Evolutionary conservation across 768 basidiomycete genomes (phyloP).

Genomic region (Rhodotorula toruloides): DNA sequence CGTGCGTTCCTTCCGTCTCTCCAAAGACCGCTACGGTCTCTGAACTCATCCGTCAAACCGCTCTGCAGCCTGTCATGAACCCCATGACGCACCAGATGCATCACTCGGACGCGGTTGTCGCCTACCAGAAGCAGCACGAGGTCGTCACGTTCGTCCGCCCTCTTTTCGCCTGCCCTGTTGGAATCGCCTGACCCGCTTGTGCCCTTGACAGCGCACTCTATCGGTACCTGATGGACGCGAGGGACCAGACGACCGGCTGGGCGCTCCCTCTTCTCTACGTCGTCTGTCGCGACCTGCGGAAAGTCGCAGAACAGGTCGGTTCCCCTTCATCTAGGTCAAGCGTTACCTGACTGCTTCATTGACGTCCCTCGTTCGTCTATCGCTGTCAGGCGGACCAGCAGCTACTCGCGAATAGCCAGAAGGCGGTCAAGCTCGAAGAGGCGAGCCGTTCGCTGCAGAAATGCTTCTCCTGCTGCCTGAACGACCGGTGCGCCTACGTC

Average conservation of each 20-base stretch:
- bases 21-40: neutral
- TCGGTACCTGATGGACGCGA: slow-evolving; percentile 23
- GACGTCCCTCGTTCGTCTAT: neutral
- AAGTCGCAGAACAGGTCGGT: slow-evolving; percentile 31
- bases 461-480: slow-evolving; percentile 59
- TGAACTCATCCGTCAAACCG: neutral
- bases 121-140: slow-evolving; percentile 28
- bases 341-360: no score
- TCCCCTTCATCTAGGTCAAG: no score
- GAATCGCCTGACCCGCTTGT: neutral
- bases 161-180: neutral
- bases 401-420: slow-evolving; percentile 14
- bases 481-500: slow-evolving; percentile 59
- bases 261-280: slow-evolving; percentile 36
- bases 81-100: neutral
- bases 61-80: neutral
- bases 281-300: slow-evolving; percentile 36
- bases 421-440: slow-evolving; percentile 39
- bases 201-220: slow-evolving; percentile 15
- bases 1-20: slow-evolving; percentile 5
- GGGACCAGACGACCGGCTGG: slow-evolving; percentile 30
- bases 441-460: slow-evolving; percentile 38
- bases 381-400: slow-evolving; percentile 26
- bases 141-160: slow-evolving; percentile 19
- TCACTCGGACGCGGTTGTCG: slow-evolving; percentile 3